Base-by-base conservation (phyloP, 2,329 filamentous ascomycete species). In the Diaporthe helianthi region DNA sequence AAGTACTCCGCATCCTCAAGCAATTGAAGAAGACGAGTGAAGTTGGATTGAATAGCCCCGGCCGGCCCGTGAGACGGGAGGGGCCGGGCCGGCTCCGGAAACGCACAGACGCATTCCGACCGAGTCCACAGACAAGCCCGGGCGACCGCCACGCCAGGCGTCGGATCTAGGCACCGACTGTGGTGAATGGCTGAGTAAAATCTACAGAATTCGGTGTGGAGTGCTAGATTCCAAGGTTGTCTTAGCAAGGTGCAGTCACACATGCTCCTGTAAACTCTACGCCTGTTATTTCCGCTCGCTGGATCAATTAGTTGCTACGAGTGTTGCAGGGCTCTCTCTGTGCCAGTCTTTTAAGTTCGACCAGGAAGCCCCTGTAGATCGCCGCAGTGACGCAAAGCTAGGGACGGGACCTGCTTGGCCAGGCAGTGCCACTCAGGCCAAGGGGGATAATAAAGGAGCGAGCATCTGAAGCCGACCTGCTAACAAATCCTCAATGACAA, bases 381-480 rank as follows among this genome's bases (percentile, higher is more conserved):
- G 58, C 54, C 55, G 22, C 52, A 64, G 69, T 71, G 69, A 71
- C 69, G 69, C 69, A 71, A 71, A 49, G 51, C 58, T 63, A 19
- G 58, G 58, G n/a, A 47, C 38, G n/a, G n/a, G n/a, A n/a, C n/a
- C n/a, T n/a, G n/a, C n/a, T 31, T 61, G 53, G 33, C 24, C 24
- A 31, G n/a, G 44, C 36, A 38, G 36, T 15, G 33, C 19, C 24
- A n/a, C n/a, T n/a, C n/a, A 31, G 22, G 44, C 38, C 29, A 38
- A 26, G 17, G 53, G n/a, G n/a, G n/a, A n/a, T n/a, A n/a, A n/a
- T n/a, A 54, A 65, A 65, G 55, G 55, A 66, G 47, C 26, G 47
- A 66, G 64, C 64, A 22, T 31, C 36, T 52, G 64, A 54, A 66
- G 12, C 24, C 54, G 24, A 60, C 38, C 24, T 8, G 8, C 36